Conservation (phyloP, 176 grass and related monocot genomes). For the Bonia amplexicaulis region DNA sequence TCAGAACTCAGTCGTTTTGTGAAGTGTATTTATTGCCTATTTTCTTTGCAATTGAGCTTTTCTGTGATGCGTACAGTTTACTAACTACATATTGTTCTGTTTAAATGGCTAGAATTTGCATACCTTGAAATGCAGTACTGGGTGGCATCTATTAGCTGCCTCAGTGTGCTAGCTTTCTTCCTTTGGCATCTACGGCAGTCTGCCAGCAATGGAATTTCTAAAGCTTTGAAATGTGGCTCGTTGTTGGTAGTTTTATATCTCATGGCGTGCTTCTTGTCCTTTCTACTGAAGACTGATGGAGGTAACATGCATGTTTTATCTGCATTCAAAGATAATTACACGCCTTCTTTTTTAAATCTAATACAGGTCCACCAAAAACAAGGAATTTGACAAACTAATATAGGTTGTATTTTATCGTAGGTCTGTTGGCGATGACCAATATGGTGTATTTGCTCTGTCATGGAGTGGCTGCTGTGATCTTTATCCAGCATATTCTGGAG, state of each 20-base stretch:
- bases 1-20: neutral
- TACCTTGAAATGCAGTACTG: conserved; percentile 84
- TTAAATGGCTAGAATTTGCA: conserved; percentile 51
- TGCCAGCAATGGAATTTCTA: conserved; percentile 22
- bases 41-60: neutral
- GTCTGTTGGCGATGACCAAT: conserved; percentile 29
- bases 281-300: conserved; percentile 48
- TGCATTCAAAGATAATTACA: neutral
- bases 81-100: neutral
- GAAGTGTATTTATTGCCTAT: neutral
- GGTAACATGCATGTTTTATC: conserved; percentile 35
- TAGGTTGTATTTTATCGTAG: conserved; percentile 33
- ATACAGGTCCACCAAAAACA: neutral
- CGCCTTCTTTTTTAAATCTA: neutral
- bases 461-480: conserved; percentile 59
- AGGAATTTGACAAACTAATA: neutral
- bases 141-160: conserved; percentile 60
- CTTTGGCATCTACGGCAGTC: conserved; percentile 47
- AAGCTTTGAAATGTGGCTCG: conserved; percentile 37
- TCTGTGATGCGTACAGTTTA: neutral
- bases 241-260: conserved; percentile 36
- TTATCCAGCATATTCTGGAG: conserved; percentile 76
- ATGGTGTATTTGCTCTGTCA: conserved; percentile 54
- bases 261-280: conserved; percentile 31
- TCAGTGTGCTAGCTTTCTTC: conserved; percentile 67